A percentile compares a stretch with the other conserved stretches of the same genome.
phyloP scores from a whole-genome alignment of 768 basidiomycete genomes.

The Termitomyces sp. region DNA sequence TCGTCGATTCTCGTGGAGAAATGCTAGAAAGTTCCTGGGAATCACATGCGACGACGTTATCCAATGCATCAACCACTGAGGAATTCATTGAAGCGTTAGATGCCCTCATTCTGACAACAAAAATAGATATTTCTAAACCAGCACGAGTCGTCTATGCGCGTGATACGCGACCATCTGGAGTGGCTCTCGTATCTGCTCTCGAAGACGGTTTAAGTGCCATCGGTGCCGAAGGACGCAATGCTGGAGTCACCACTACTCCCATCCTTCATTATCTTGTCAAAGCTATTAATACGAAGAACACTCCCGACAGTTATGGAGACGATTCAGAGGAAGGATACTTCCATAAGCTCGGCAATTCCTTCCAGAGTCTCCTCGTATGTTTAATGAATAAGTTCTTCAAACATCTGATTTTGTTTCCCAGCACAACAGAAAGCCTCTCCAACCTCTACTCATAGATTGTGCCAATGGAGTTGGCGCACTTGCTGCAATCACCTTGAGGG shows the following conservation, averaged over 20 bases:
- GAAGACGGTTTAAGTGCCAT: slow-evolving; percentile 79
- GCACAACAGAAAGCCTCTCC: slow-evolving; percentile 51
- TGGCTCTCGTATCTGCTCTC: slow-evolving; percentile 66
- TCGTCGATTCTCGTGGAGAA: slow-evolving; percentile 95
- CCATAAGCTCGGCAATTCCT: slow-evolving; percentile 73
- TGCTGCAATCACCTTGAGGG: slow-evolving; percentile 55
- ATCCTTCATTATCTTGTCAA: slow-evolving; percentile 93
- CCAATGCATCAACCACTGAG: slow-evolving; percentile 74
- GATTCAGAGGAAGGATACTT: slow-evolving; percentile 83
- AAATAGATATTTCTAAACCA: slow-evolving; percentile 76
- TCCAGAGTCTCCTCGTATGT: slow-evolving; percentile 82
- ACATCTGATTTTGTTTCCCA: slow-evolving; percentile 20
- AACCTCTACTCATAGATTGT: slow-evolving; percentile 83
- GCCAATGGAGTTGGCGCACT: slow-evolving; percentile 96
- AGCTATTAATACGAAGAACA: slow-evolving; percentile 82
- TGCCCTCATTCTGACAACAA: slow-evolving; percentile 50
- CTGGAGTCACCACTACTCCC: slow-evolving; percentile 88
- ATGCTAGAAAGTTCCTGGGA: slow-evolving; percentile 98
- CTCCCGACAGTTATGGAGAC: slow-evolving; percentile 71
- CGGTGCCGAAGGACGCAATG: slow-evolving; percentile 60
- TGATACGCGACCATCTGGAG: slow-evolving; percentile 90
- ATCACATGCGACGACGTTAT: slow-evolving; percentile 73
- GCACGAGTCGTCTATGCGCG: slow-evolving; percentile 85
- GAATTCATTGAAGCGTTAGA: slow-evolving; percentile 67
- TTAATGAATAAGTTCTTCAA: neutral